These are phyloP conservation scores for Aspergillus unguis DNA, from an alignment of 2,329 filamentous ascomycete species.

Conservation along the genomic window DNA sequence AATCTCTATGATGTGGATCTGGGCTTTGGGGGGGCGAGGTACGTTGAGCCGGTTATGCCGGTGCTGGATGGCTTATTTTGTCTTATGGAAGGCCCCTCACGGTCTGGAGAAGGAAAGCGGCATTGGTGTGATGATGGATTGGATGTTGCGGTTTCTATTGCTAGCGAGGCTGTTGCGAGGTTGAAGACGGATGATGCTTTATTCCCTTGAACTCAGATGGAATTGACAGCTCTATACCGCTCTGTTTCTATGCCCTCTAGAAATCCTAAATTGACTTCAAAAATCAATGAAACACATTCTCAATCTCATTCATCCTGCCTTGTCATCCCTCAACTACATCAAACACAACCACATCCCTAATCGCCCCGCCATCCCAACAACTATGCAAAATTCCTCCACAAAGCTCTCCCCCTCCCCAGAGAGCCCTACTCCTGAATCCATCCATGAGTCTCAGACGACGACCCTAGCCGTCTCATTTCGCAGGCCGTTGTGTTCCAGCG, in stretches of 20 bases:
- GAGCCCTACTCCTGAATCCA: too few species aligned
- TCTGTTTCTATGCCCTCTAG: too few species aligned
- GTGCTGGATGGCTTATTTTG: neutral
- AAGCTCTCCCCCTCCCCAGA: too few species aligned
- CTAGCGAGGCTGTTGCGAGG: neutral
- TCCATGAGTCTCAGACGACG: too few species aligned
- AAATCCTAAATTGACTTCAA: too few species aligned
- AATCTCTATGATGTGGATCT: constrained; percentile 42
- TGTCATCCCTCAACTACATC: neutral
- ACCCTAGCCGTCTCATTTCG: too few species aligned
- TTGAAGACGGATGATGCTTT: neutral
- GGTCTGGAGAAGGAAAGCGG: neutral
- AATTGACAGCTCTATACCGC: too few species aligned
- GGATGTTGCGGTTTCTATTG: neutral
- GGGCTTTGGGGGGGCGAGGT: neutral
- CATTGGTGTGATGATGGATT: constrained; percentile 6
- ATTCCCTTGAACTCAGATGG: too few species aligned
- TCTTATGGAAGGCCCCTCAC: neutral
- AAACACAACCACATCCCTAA: neutral
- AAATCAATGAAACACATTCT: neutral
- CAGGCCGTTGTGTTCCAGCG: too few species aligned
- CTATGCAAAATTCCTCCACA: neutral
- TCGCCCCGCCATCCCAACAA: neutral
- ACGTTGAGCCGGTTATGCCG: constrained; percentile 1
- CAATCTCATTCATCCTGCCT: neutral